Conservation (phyloP, 2,329 filamentous ascomycete genomes). For the Penicillium sp. region DNA sequence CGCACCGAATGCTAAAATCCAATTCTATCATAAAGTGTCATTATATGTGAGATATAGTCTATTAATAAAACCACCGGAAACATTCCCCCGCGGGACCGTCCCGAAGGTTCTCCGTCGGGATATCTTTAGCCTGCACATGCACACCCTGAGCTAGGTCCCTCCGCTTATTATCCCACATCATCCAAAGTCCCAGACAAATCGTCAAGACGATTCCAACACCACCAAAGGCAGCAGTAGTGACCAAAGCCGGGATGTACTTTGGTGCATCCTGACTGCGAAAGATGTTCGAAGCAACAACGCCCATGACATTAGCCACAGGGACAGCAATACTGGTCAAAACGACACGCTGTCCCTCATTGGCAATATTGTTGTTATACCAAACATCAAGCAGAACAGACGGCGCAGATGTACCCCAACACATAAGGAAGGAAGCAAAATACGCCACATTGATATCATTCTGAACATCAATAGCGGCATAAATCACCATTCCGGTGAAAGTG, state of each 20-base stretch:
- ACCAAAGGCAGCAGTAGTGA: conserved; percentile 54
- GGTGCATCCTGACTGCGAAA: conserved; percentile 62
- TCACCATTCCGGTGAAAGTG: conserved; percentile 71
- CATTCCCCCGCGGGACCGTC: conserved; percentile 52
- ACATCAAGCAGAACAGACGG: conserved; percentile 59
- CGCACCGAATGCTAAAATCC: neutral
- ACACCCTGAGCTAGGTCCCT: conserved; percentile 57
- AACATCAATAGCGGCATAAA: conserved; percentile 68
- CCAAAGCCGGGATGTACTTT: conserved; percentile 62
- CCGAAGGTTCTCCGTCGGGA: conserved; percentile 53
- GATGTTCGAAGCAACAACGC: conserved; percentile 64
- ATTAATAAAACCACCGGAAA: conserved; percentile 54
- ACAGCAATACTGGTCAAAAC: conserved; percentile 68
- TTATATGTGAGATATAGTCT: conserved; percentile 9
- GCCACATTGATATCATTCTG: conserved; percentile 57
- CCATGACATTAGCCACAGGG: conserved; percentile 71
- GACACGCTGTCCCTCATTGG: conserved; percentile 67
- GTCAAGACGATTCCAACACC: conserved; percentile 57
- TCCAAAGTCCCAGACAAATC: conserved; percentile 49
- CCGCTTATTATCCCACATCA: conserved; percentile 55
- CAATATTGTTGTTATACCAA: conserved; percentile 77
- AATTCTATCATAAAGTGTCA: neutral
- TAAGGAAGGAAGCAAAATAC: conserved; percentile 73
- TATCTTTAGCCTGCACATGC: conserved; percentile 53
- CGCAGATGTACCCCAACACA: conserved; percentile 67